phyloP scores from a whole-genome alignment of 345 rosid species.

The Salix caprea region DNA sequence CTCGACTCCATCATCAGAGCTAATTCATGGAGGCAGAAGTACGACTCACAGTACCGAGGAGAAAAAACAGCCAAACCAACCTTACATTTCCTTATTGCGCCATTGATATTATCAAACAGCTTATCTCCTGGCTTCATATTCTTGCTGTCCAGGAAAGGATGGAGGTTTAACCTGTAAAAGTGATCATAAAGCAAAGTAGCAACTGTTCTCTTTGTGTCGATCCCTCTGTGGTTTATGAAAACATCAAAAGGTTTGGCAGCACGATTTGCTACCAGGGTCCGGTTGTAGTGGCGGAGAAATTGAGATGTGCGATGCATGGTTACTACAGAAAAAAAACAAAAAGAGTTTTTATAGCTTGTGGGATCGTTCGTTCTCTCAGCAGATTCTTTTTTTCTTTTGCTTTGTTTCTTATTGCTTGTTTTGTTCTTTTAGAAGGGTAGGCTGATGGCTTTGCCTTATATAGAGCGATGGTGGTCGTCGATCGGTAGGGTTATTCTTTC shows the following conservation, averaged over 20 bases:
- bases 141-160: slow-evolving; percentile 66
- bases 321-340: neutral
- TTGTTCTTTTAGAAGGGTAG: no score
- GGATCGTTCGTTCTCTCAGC: neutral
- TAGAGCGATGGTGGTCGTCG: neutral
- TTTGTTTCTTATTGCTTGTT: no score
- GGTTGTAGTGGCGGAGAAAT: slow-evolving; percentile 5
- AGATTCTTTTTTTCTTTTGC: no score
- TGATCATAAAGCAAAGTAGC: slow-evolving; percentile 59
- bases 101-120: slow-evolving; percentile 53
- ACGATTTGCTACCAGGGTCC: slow-evolving; percentile 10
- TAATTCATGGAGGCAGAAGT: slow-evolving; percentile 63
- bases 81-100: slow-evolving; percentile 44
- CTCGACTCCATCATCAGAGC: slow-evolving; percentile 63
- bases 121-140: slow-evolving; percentile 77
- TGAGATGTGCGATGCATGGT: slow-evolving; percentile 30
- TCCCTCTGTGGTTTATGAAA: slow-evolving; percentile 68
- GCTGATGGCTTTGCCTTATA: neutral
- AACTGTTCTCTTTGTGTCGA: slow-evolving; percentile 58
- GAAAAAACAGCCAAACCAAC: slow-evolving; percentile 60
- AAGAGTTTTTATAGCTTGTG: no score
- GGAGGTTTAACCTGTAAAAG: slow-evolving; percentile 34
- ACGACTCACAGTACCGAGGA: slow-evolving; percentile 56
- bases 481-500: neutral
- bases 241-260: slow-evolving; percentile 38